Conservation (phyloP, 805 yeast genomes). For the Pichia gijzeniarum region DNA sequence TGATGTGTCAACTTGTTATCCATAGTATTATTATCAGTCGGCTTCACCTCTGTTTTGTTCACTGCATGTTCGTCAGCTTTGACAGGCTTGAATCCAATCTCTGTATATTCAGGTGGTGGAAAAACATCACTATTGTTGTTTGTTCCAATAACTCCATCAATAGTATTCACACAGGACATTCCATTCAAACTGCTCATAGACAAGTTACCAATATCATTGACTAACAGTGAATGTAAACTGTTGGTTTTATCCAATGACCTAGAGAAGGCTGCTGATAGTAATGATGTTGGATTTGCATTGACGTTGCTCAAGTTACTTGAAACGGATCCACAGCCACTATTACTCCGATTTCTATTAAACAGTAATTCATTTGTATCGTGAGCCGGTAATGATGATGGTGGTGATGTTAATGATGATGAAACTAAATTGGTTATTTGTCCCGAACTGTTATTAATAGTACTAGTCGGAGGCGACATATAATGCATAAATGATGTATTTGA, state of each 20-base stretch:
- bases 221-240: constrained; percentile 5
- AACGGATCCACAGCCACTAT: neutral
- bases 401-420: constrained; percentile 1
- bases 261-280: constrained; percentile 10
- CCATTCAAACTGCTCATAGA: neutral
- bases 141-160: constrained; percentile 9
- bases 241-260: constrained; percentile 6
- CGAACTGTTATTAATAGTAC: constrained; percentile 18
- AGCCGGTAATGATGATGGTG: neutral
- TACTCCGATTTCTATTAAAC: constrained; percentile 1
- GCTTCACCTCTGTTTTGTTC: too few species aligned
- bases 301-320: too few species aligned
- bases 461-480: constrained; percentile 11
- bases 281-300: constrained; percentile 3
- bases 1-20: neutral
- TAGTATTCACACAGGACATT: constrained; percentile 1
- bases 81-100: neutral
- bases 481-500: constrained; percentile 9
- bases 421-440: constrained; percentile 21
- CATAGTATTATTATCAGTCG: too few species aligned
- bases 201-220: neutral
- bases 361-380: neutral
- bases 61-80: too few species aligned
- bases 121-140: neutral
- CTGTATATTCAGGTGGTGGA: constrained; percentile 7